Percentiles rank a stretch among this genome's conserved stretches.
Evolutionary conservation across 139 green algal genomes (phyloP).

Genomic region (Marvania coccoides): DNA sequence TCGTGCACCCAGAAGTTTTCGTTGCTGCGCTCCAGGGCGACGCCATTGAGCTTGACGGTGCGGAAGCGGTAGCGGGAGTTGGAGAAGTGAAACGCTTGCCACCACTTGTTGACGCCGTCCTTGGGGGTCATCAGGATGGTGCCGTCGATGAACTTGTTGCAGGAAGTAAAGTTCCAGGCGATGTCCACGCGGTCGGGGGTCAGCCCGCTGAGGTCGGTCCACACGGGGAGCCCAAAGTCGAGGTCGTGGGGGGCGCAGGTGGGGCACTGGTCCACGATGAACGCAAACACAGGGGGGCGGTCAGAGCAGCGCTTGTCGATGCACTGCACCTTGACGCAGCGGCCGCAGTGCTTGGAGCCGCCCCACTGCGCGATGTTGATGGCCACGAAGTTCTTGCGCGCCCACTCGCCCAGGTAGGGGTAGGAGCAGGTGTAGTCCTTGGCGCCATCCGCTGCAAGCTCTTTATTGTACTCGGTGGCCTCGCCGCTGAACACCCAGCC

Average conservation of each 20-base stretch:
- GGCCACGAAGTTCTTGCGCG: neutral
- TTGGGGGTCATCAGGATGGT: conserved; percentile 2
- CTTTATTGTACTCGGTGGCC: conserved; percentile 5
- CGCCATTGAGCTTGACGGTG: neutral
- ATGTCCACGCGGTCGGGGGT: neutral
- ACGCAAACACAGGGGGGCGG: neutral
- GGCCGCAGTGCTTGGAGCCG: neutral
- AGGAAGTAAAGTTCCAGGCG: neutral
- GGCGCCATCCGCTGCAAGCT: neutral
- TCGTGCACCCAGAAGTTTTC: conserved; percentile 1
- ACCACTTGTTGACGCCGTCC: conserved; percentile 7
- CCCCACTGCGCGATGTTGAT: conserved; percentile 1
- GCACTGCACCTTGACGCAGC: conserved; percentile 2
- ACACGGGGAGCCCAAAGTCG: conserved; percentile 7
- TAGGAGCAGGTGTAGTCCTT: conserved; percentile 14
- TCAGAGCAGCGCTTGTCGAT: neutral
- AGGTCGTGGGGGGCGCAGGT: conserved; percentile 7
- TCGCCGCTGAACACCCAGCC: neutral
- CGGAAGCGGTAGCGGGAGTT: neutral
- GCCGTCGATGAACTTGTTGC: neutral
- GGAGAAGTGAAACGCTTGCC: conserved; percentile 14
- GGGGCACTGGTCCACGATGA: conserved; percentile 18
- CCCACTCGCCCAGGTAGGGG: neutral
- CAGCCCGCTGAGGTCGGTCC: neutral
- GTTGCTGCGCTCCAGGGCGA: neutral